Percentiles rank a stretch among this genome's conserved stretches.
These are phyloP conservation scores for Alternaria solani DNA, from an alignment of 2,329 filamentous ascomycete genomes.

Conservation along the genomic window DNA sequence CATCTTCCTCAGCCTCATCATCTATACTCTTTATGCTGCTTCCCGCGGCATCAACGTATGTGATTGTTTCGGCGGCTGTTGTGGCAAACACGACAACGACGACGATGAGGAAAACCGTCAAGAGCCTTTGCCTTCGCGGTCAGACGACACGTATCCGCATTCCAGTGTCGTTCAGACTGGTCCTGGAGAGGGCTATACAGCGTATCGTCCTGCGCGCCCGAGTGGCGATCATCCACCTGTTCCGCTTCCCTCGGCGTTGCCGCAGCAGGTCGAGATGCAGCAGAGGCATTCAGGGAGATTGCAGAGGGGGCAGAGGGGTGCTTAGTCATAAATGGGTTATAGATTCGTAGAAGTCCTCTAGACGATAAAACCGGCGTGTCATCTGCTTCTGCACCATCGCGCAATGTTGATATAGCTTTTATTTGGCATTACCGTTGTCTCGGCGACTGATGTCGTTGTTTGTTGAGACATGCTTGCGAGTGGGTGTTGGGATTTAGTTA, in stretches of 20 bases:
- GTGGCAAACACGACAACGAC: not conserved
- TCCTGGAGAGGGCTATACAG: not conserved
- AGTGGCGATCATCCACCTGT: not conserved
- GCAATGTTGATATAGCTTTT: not conserved
- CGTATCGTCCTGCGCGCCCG: not conserved
- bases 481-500: not conserved
- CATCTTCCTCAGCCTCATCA: constrained; percentile 5
- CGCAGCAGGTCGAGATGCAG: not conserved
- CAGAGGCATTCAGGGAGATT: not conserved
- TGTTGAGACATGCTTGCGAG: not conserved
- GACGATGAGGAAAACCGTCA: not conserved
- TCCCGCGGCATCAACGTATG: constrained; percentile 16
- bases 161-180: not conserved
- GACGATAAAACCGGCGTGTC: not conserved
- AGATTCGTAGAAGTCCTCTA: not conserved
- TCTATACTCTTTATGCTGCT: constrained; percentile 3
- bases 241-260: not conserved
- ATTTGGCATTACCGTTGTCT: not conserved
- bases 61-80: constrained; percentile 9
- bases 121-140: not conserved
- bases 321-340: not conserved
- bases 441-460: not conserved
- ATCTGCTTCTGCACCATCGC: not conserved
- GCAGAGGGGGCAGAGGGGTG: not conserved
- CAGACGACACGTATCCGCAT: not conserved